Evolutionary conservation across 257 asterid genomes (phyloP), one percentile per base, ranked within the genome.

Genomic region (Coffea eugenioides): DNA sequence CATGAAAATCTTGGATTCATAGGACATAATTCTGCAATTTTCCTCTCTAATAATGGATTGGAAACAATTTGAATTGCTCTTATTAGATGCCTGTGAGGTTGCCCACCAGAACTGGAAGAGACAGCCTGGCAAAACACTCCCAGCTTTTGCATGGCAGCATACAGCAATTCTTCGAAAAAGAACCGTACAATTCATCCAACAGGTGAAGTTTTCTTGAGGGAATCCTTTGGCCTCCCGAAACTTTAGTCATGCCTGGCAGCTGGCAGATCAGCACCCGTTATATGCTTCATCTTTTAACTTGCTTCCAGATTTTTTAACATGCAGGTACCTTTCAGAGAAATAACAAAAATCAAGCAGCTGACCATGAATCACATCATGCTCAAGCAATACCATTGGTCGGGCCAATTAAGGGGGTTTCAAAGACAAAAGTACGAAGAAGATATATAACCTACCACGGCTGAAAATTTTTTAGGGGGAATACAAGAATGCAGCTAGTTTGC

Each of bases 11-110:
- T 77, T 69, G 82, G 75, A 82, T 69, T 88, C 74, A 75, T 46
- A 43, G 65, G 71, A 81, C 69, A 80, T 20, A 90, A 80, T 77
- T 81, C 67, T 67, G 57, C 70, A 49, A 52, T 43, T 62, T 74
- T 84, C 86, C 81, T 83, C 34, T 76, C 84, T 39, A 46, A 73
- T 79, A 84, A 74, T 36, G 79, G 71, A 75, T 80, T 77, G 64
- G 79, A 77, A 71, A 69, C 71, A 13, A 45, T 31, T 52, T 78
- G 65, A 77, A 64, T 75, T 52, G 80, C 85, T 74, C 74, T 79
- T 69, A 48, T 78, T 45, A 84, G 65, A 21, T 72, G 80, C 34
- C 81, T 82, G 84, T 79, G 80, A 75, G 71, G 79, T 69, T 45
- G 83, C 80, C 77, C 74, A 71, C 76, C 70, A 52, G 75, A 82